These are phyloP conservation scores for Candida sonorensis DNA, from an alignment of 805 yeast species.

Conservation along the genomic window DNA sequence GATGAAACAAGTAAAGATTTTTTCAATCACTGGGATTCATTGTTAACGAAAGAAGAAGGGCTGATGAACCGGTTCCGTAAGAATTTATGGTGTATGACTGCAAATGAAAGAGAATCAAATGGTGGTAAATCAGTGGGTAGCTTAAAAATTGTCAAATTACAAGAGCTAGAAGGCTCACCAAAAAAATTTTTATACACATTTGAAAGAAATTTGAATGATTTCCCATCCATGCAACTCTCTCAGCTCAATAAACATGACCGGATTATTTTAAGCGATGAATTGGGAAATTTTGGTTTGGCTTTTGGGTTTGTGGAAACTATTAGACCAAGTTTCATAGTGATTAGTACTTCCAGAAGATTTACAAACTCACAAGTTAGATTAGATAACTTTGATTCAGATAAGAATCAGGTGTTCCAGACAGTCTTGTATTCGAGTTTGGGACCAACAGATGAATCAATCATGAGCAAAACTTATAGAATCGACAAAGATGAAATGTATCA, in stretches of 20 bases:
- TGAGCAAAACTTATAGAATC: conserved; percentile 43
- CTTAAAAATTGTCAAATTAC: conserved; percentile 33
- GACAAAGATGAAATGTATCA: conserved; percentile 76
- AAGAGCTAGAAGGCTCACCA: conserved; percentile 14
- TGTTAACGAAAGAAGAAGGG: conserved; percentile 70
- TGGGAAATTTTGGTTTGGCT: conserved; percentile 69
- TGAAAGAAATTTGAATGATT: conserved; percentile 25
- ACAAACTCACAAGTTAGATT: conserved; percentile 30
- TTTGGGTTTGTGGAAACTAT: conserved; percentile 49
- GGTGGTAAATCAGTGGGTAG: conserved; percentile 55
- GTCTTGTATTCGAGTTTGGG: conserved; percentile 28
- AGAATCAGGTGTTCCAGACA: conserved; percentile 47
- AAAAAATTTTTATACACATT: conserved; percentile 42
- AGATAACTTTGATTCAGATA: conserved; percentile 34
- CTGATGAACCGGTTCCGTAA: conserved; percentile 42
- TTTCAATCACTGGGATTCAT: conserved; percentile 64
- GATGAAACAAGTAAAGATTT: conserved; percentile 41
- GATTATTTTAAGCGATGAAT: conserved; percentile 71
- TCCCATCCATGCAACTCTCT: conserved; percentile 26
- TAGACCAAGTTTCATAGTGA: conserved; percentile 33
- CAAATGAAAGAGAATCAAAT: conserved; percentile 49
- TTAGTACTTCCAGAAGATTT: conserved; percentile 51
- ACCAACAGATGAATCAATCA: conserved; percentile 3
- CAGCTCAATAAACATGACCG: conserved; percentile 56
- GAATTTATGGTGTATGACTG: conserved; percentile 63